A percentile compares a stretch with the other conserved stretches of the same genome.
These are phyloP conservation scores for Penicillium hesseltinei DNA, from an alignment of 2,329 filamentous ascomycete genomes.

Conservation along the genomic window DNA sequence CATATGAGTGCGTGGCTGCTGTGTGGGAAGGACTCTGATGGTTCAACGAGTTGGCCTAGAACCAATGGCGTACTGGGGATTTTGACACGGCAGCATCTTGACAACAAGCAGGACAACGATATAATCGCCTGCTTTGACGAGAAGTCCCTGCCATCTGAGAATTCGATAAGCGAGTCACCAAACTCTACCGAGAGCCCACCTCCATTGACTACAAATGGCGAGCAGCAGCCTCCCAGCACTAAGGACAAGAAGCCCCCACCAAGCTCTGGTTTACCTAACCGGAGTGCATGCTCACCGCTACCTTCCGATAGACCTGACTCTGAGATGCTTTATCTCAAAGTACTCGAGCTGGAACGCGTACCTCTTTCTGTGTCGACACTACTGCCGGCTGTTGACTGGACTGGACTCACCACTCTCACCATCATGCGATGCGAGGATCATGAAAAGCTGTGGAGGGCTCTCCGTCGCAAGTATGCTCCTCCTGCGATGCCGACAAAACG, in stretches of 20 bases:
- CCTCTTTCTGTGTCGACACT: conserved; percentile 71
- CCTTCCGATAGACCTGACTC: conserved; percentile 24
- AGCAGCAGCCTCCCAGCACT: neutral
- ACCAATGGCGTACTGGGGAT: conserved; percentile 35
- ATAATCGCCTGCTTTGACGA: neutral
- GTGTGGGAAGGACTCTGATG: conserved; percentile 16
- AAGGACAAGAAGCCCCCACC: neutral
- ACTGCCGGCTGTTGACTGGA: conserved; percentile 71
- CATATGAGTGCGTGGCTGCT: conserved; percentile 28
- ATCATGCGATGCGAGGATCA: conserved; percentile 71
- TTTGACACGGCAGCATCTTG: conserved; percentile 18
- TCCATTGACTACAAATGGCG: neutral
- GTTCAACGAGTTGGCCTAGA: conserved; percentile 31
- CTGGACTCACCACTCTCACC: conserved; percentile 66
- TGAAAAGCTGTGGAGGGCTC: conserved; percentile 71
- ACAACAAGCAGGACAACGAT: conserved; percentile 6
- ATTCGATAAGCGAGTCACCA: neutral
- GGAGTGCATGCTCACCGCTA: conserved; percentile 2
- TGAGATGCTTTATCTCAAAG: conserved; percentile 62
- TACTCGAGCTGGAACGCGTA: conserved; percentile 72
- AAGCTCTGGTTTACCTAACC: neutral
- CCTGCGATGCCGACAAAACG: conserved; percentile 12
- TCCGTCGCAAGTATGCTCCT: conserved; percentile 62
- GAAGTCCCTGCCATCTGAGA: neutral
- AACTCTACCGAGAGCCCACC: neutral